Conservation (phyloP, 176 grass and related monocot genomes). For the Ensete ventricosum region DNA sequence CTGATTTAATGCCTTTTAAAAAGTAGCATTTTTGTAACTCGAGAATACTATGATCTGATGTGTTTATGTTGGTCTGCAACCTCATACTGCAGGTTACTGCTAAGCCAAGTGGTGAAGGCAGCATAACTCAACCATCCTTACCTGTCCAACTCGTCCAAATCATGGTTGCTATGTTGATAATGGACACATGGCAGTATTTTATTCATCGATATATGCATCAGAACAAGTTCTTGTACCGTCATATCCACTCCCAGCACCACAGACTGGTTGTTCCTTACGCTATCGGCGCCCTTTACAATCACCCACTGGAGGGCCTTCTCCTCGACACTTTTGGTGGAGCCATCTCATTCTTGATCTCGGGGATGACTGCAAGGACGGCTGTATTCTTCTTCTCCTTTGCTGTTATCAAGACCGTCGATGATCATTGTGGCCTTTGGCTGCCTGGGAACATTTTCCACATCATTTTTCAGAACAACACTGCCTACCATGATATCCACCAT, state of each 20-base stretch:
- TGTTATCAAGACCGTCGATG: background rate
- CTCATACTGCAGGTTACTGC: background rate
- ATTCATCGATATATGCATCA: slow-evolving; percentile 12
- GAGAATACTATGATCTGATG: background rate
- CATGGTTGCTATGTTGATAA: slow-evolving; percentile 4
- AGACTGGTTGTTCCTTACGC: background rate
- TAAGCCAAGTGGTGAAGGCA: background rate
- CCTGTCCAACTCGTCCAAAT: slow-evolving; percentile 1
- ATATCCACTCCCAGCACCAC: slow-evolving; percentile 2
- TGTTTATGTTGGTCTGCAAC: background rate
- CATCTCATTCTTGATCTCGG: slow-evolving; percentile 5
- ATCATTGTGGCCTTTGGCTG: slow-evolving; percentile 9
- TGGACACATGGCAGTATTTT: slow-evolving; percentile 9
- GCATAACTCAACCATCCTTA: background rate
- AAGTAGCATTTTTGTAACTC: background rate
- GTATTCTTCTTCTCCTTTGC: slow-evolving; percentile 7
- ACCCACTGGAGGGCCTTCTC: slow-evolving; percentile 3
- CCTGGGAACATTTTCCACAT: slow-evolving; percentile 5
- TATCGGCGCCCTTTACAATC: background rate
- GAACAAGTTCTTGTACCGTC: slow-evolving; percentile 10
- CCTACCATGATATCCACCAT: slow-evolving; percentile 9
- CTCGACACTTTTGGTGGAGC: slow-evolving; percentile 1
- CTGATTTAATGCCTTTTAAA: background rate
- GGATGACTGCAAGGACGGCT: background rate
- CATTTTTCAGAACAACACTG: slow-evolving; percentile 10